Evolutionary conservation across 495 filamentous ascomycete species (phyloP).

Genomic region (Neurospora tetraspora): DNA sequence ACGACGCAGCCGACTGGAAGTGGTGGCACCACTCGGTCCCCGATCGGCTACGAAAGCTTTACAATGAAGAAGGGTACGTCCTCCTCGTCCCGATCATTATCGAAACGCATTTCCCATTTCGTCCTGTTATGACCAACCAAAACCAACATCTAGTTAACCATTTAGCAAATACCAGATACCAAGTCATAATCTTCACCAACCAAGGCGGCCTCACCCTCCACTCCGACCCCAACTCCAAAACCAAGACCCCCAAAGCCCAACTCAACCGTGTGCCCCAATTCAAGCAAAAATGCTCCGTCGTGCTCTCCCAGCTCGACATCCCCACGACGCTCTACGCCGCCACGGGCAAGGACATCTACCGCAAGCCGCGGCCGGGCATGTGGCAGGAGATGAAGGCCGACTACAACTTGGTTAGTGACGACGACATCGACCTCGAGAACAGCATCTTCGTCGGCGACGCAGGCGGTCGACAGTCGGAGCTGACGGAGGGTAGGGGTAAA

Average conservation of each 20-base stretch:
- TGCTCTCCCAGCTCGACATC: constrained; percentile 63
- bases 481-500: background rate
- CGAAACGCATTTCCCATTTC: no score
- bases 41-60: constrained; percentile 48
- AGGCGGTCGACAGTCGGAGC: constrained; percentile 38
- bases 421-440: constrained; percentile 51
- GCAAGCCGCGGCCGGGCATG: constrained; percentile 85
- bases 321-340: constrained; percentile 79
- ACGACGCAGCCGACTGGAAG: constrained; percentile 72
- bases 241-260: constrained; percentile 57
- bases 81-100: no score
- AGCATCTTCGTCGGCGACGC: constrained; percentile 92
- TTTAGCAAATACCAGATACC: no score
- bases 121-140: no score
- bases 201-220: constrained; percentile 72
- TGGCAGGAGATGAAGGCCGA: constrained; percentile 77
- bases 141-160: no score
- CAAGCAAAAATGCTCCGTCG: constrained; percentile 62
- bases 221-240: constrained; percentile 45
- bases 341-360: constrained; percentile 64
- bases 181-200: constrained; percentile 75
- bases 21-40: constrained; percentile 84
- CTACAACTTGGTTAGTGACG: constrained; percentile 49
- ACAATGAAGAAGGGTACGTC: constrained; percentile 55
- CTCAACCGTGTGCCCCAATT: constrained; percentile 57